Evolutionary conservation across 805 yeast species (phyloP).

Genomic region (Wickerhamomyces queroliae): DNA sequence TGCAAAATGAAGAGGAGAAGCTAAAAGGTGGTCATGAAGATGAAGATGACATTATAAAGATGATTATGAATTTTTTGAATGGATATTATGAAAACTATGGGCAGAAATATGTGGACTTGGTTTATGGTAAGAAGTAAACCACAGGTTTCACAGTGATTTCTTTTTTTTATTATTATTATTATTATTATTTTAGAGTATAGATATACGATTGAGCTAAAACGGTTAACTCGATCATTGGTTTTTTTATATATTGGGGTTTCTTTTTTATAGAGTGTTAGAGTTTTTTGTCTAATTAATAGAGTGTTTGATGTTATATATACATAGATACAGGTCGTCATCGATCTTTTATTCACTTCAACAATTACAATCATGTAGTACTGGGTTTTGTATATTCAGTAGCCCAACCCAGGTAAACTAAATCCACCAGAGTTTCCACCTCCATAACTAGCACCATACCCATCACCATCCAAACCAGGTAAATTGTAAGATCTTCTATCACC

Average conservation of each 20-base stretch:
- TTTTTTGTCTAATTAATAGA: too few species aligned
- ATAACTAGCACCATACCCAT: neutral
- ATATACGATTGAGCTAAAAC: too few species aligned
- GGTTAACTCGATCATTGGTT: too few species aligned
- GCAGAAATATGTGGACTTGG: conserved; percentile 23
- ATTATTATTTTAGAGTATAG: too few species aligned
- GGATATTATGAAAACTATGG: conserved; percentile 28
- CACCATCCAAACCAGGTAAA: conserved; percentile 15
- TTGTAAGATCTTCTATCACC: conserved; percentile 7
- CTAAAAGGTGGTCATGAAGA: too few species aligned
- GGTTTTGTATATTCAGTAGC: conserved; percentile 8
- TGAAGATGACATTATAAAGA: conserved; percentile 7
- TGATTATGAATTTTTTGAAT: neutral
- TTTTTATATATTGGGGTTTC: too few species aligned
- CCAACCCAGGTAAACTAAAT: conserved; percentile 12
- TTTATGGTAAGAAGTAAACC: conserved; percentile 9
- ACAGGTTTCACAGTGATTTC: neutral
- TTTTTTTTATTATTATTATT: neutral
- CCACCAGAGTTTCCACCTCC: conserved; percentile 1
- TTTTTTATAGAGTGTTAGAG: too few species aligned
- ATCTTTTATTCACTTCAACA: too few species aligned
- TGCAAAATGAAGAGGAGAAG: conserved; percentile 21
- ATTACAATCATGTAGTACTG: too few species aligned
- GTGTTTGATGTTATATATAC: too few species aligned
- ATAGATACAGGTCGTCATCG: too few species aligned